Evolutionary conservation across 2,329 filamentous ascomycete genomes (phyloP).

Genomic region (Sarocladium brachiariae): DNA sequence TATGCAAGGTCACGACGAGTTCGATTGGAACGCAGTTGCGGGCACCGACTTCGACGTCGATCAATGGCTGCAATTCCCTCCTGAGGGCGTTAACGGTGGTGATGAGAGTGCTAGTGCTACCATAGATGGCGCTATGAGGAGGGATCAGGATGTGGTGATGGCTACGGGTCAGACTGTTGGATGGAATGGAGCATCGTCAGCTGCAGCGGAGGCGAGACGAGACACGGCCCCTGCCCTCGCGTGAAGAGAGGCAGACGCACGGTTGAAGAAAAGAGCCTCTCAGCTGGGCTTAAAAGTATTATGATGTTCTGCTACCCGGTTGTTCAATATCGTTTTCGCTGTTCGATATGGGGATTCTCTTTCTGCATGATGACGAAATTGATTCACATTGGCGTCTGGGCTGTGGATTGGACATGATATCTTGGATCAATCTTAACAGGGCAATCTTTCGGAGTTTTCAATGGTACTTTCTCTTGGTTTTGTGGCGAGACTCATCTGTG

Average conservation of each 20-base stretch:
- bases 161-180: slow-evolving; percentile 10
- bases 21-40: slow-evolving; percentile 47
- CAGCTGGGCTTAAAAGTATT: neutral
- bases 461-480: too few species aligned
- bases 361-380: slow-evolving; percentile 4
- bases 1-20: slow-evolving; percentile 38
- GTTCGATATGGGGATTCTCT: neutral
- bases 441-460: neutral
- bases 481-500: too few species aligned
- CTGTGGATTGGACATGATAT: neutral
- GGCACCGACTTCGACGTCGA: slow-evolving; percentile 51
- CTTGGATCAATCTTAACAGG: neutral
- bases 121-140: slow-evolving; percentile 19
- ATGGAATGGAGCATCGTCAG: neutral
- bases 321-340: neutral
- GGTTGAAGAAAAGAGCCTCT: neutral
- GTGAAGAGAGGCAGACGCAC: neutral
- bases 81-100: slow-evolving; percentile 36
- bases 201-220: neutral
- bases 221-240: neutral
- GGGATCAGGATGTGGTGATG: slow-evolving; percentile 18
- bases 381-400: slow-evolving; percentile 2
- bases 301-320: neutral
- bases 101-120: slow-evolving; percentile 31
- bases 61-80: slow-evolving; percentile 52